Conservation (phyloP, 768 basidiomycete species). For the Rhizopogon vinicolor region DNA sequence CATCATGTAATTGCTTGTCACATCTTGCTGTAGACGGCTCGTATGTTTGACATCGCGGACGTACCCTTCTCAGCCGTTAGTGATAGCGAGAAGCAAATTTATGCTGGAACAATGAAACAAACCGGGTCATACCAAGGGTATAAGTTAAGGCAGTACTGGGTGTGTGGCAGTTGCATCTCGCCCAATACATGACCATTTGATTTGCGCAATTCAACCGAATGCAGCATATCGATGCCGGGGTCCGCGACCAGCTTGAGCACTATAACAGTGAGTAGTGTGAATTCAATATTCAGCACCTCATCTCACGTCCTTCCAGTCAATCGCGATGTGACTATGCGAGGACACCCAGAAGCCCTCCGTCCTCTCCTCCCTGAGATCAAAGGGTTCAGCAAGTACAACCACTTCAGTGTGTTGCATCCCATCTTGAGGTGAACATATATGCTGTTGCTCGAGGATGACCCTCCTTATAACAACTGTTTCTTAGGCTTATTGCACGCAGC, state of each 20-base stretch:
- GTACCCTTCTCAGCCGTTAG: constrained; percentile 37
- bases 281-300: not conserved
- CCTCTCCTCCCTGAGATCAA: constrained; percentile 51
- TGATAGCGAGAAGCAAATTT: constrained; percentile 38
- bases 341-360: constrained; percentile 45
- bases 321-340: constrained; percentile 39
- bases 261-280: constrained; percentile 47
- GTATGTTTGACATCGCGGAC: constrained; percentile 48
- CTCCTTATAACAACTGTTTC: not conserved
- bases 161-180: constrained; percentile 10
- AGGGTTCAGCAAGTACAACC: constrained; percentile 45
- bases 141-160: constrained; percentile 48
- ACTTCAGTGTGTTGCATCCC: constrained; percentile 46
- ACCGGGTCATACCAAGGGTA: constrained; percentile 50
- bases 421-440: constrained; percentile 34
- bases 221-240: constrained; percentile 61
- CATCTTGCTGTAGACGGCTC: constrained; percentile 29
- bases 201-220: not conserved
- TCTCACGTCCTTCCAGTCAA: constrained; percentile 35
- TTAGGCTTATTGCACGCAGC: constrained; percentile 45
- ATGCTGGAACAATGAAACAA: constrained; percentile 37
- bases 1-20: not conserved
- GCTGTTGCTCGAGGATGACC: not conserved
- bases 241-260: constrained; percentile 58
- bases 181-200: not conserved